Evolutionary conservation across 345 rosid species (phyloP).

Genomic region (Geranium brycei): DNA sequence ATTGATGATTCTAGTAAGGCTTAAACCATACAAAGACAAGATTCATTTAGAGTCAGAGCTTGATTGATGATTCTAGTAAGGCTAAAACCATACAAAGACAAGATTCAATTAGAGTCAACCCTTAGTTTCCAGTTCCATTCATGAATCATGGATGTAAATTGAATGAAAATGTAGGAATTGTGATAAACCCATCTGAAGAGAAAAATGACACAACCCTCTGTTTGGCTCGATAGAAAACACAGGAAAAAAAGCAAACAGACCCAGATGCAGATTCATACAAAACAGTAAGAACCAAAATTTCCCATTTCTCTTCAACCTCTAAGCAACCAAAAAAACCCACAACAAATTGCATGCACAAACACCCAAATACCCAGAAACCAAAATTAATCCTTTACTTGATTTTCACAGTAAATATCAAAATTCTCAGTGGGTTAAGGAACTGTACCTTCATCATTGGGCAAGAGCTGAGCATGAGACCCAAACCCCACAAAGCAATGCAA

Average conservation of each 20-base stretch:
- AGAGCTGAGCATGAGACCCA: not conserved
- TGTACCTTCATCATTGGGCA: conserved; percentile 2
- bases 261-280: not conserved
- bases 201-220: not conserved
- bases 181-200: not conserved
- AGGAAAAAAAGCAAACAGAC: not conserved
- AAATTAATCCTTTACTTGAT: not conserved
- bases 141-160: too few species aligned
- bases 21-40: not conserved
- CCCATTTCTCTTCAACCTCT: not conserved
- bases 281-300: not conserved
- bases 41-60: too few species aligned
- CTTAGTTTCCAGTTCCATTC: not conserved
- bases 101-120: not conserved
- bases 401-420: not conserved
- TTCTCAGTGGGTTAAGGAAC: too few species aligned
- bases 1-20: not conserved
- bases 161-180: not conserved
- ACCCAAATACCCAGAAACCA: not conserved
- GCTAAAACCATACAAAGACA: not conserved
- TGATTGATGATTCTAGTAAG: not conserved
- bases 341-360: not conserved
- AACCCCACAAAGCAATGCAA: not conserved
- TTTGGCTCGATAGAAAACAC: not conserved
- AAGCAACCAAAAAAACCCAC: not conserved